Conservation (phyloP, 2,329 filamentous ascomycete species). For the Aspergillus sp. region DNA sequence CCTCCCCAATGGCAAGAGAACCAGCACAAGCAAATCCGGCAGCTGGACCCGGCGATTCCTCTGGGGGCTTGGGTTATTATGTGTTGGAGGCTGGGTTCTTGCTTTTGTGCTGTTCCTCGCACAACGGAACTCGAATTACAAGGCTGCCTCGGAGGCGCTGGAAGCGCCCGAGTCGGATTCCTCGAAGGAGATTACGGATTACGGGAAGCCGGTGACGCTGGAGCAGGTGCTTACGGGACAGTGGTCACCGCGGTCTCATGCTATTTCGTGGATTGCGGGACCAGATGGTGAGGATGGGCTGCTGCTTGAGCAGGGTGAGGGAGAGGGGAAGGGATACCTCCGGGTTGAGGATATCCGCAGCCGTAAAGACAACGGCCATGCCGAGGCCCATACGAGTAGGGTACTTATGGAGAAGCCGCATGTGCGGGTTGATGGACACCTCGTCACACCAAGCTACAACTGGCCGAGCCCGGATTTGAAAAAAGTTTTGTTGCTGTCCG, state of each 20-base stretch:
- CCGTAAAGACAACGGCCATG: slow-evolving; percentile 37
- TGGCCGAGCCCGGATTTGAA: slow-evolving; percentile 77
- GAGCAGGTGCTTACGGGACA: slow-evolving; percentile 33
- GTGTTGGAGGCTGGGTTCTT: slow-evolving; percentile 38
- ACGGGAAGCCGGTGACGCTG: slow-evolving; percentile 36
- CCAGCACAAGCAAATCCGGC: slow-evolving; percentile 7
- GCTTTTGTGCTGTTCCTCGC: slow-evolving; percentile 38
- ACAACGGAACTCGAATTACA: slow-evolving; percentile 24
- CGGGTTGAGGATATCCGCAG: slow-evolving; percentile 77
- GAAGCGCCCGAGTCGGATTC: slow-evolving; percentile 23
- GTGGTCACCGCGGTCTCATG: slow-evolving; percentile 32
- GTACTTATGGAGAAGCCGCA: slow-evolving; percentile 64
- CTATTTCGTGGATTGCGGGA: slow-evolving; percentile 41
- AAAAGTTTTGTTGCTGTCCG: slow-evolving; percentile 74
- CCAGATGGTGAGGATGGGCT: slow-evolving; percentile 62
- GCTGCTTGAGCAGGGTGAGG: slow-evolving; percentile 61
- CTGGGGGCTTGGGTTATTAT: slow-evolving; percentile 35
- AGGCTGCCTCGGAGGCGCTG: slow-evolving; percentile 18
- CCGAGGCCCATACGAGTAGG: slow-evolving; percentile 45
- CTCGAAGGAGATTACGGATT: slow-evolving; percentile 24
- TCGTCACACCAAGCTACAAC: slow-evolving; percentile 51
- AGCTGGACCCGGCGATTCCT: slow-evolving; percentile 30
- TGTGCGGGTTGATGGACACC: slow-evolving; percentile 53
- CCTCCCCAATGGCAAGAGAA: slow-evolving; percentile 16
- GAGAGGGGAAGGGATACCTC: slow-evolving; percentile 60